phyloP scores from a whole-genome alignment of 1,284 basidiomycete genomes.

The Wolfiporia cocos region DNA sequence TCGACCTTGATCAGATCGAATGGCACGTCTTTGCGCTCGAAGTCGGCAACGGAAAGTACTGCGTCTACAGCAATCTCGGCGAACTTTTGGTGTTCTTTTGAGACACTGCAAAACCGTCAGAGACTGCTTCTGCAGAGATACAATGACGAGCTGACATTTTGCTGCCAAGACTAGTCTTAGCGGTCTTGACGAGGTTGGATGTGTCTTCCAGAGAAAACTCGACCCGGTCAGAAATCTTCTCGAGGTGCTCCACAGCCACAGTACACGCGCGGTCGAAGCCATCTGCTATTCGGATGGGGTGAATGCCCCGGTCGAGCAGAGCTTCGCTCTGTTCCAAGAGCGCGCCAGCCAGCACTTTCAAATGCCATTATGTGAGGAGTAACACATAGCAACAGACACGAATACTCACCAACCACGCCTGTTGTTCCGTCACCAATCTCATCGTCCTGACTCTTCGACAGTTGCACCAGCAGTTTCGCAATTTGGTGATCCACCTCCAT shows the following conservation, averaged over 20 bases:
- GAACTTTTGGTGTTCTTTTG: slow-evolving; percentile 93
- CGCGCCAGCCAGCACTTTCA: slow-evolving; percentile 93
- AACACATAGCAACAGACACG: not conserved
- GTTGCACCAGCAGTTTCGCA: slow-evolving; percentile 94
- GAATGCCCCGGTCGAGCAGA: slow-evolving; percentile 94
- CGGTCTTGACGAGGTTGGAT: slow-evolving; percentile 87
- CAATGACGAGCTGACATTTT: slow-evolving; percentile 74
- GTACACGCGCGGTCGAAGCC: slow-evolving; percentile 94
- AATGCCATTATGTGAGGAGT: not conserved
- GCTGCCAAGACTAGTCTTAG: slow-evolving; percentile 93
- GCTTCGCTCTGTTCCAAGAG: slow-evolving; percentile 87
- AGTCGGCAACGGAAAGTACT: slow-evolving; percentile 91
- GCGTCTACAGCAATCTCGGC: slow-evolving; percentile 98
- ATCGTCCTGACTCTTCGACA: slow-evolving; percentile 97
- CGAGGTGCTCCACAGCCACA: slow-evolving; percentile 86
- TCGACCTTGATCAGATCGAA: slow-evolving; percentile 99
- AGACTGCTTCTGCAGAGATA: slow-evolving; percentile 3
- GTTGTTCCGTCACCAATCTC: slow-evolving; percentile 99
- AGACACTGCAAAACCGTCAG: slow-evolving; percentile 61
- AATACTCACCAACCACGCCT: slow-evolving; percentile 87
- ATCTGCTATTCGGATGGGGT: slow-evolving; percentile 97
- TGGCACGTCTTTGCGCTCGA: slow-evolving; percentile 91
- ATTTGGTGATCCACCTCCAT: slow-evolving; percentile 99
- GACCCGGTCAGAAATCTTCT: slow-evolving; percentile 89
- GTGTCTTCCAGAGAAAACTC: slow-evolving; percentile 82